Base-by-base conservation (phyloP, 1,139 yeast species). In the Hyphopichia khmerensis region DNA sequence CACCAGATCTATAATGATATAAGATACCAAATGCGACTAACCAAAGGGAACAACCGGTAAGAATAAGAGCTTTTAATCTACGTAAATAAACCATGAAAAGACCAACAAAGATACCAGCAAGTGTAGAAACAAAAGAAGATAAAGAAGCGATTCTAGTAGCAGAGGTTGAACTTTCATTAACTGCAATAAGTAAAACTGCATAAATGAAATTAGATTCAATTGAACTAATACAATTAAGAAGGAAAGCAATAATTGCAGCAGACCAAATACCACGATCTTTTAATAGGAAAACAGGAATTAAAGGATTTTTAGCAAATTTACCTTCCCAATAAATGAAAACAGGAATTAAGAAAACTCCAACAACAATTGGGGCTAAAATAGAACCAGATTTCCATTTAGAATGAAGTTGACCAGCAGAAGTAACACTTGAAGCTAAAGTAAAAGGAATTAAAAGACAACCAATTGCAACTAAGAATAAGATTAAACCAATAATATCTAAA, bases 371-470 rank as follows among this genome's bases (percentile, higher is more conserved):
- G 7, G 59, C 72, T 41, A 69, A 62, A 42, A 62, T 65, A 38
- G 55, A 51, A 16, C 57, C 74, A 36, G 53, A 46, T 35, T 52
- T 39, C 74, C 74, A 69, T 36, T 54, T 56, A 16, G 57, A 48
- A 6, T 53, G 45, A 29, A 56, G 53, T 42, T 69, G 71, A 39
- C 70, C 72, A 17, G 74, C 73, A 16, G 32, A 8, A 17, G 18
- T 17, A 13, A 35, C 38, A 15, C 32, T 24, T 24, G 23, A 15
- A 26, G 38, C 38, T 33, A 69, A 51, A 29, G 74, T 68, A 43
- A 69, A 60, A 5, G 75, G 75, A 33, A 62, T 69, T 43, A 69
- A 62, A 37, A 69, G 55, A 52, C 68, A 67, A 34, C 72, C 73
- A 37, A 69, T 59, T 21, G 58, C 53, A 16, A 59, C 67, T 41